These are phyloP conservation scores for Russula lepida DNA, from an alignment of 768 basidiomycete genomes.

Conservation along the genomic window DNA sequence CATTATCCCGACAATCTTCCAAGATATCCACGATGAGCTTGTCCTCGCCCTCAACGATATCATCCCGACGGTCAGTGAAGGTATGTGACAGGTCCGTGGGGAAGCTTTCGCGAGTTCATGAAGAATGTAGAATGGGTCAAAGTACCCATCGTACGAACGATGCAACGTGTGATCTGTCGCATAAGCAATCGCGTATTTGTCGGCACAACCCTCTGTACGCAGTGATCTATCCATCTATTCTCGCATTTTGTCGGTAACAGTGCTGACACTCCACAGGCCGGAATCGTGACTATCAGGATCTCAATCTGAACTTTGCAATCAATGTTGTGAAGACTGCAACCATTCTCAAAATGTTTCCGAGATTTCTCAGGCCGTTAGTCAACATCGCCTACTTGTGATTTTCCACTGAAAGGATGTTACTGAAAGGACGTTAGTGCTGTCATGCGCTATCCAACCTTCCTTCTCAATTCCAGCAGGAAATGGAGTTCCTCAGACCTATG, in stretches of 20 bases:
- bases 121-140: slow-evolving; percentile 23
- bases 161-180: slow-evolving; percentile 26
- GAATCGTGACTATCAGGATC: slow-evolving; percentile 25
- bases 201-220: slow-evolving; percentile 30
- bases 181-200: slow-evolving; percentile 31
- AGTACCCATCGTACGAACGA: slow-evolving; percentile 19
- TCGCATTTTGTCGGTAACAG: background rate
- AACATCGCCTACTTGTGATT: background rate
- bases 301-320: slow-evolving; percentile 29
- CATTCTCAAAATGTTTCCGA: slow-evolving; percentile 29
- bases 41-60: slow-evolving; percentile 24
- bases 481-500: slow-evolving; percentile 4
- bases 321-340: slow-evolving; percentile 26
- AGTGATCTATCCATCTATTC: background rate
- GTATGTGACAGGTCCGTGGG: background rate
- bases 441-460: slow-evolving; percentile 17
- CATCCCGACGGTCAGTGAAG: slow-evolving; percentile 24
- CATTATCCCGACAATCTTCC: slow-evolving; percentile 20
- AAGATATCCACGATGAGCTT: slow-evolving; percentile 26
- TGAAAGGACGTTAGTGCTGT: slow-evolving; percentile 11
- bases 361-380: slow-evolving; percentile 30
- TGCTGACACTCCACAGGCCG: slow-evolving; percentile 23
- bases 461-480: slow-evolving; percentile 6
- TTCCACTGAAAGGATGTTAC: background rate
- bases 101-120: slow-evolving; percentile 19